Evolutionary conservation across 176 grass and related monocot species (phyloP).

Genomic region (Hyparrhenia diplandra): DNA sequence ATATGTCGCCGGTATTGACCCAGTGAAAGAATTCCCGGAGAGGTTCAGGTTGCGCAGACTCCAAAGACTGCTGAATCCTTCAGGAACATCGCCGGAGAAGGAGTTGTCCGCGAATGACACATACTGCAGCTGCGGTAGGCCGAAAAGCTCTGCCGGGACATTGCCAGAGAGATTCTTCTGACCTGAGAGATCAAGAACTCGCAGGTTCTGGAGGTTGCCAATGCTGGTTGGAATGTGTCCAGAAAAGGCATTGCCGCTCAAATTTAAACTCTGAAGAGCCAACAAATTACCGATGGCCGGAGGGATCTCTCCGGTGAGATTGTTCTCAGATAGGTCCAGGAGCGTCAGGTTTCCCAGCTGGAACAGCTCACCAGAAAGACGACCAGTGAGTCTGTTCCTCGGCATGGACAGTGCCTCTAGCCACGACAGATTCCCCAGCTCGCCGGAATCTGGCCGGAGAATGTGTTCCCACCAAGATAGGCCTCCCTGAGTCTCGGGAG

Average conservation of each 20-base stretch:
- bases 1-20: constrained; percentile 68
- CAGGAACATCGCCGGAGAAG: constrained; percentile 72
- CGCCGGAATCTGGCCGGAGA: constrained; percentile 54
- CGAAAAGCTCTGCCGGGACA: constrained; percentile 78
- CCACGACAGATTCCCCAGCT: constrained; percentile 57
- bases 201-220: constrained; percentile 66
- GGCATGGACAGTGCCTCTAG: constrained; percentile 63
- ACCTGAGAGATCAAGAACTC: constrained; percentile 60
- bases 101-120: constrained; percentile 75
- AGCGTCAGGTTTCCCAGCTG: constrained; percentile 59
- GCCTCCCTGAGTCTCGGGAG: constrained; percentile 59
- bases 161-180: constrained; percentile 82
- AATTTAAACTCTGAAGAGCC: constrained; percentile 62
- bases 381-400: constrained; percentile 51
- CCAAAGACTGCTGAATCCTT: constrained; percentile 99
- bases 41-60: constrained; percentile 78
- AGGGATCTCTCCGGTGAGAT: constrained; percentile 57
- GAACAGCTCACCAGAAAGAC: constrained; percentile 46
- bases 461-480: constrained; percentile 67
- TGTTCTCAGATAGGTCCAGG: constrained; percentile 68
- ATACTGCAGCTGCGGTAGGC: constrained; percentile 71
- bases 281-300: constrained; percentile 47
- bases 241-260: constrained; percentile 77
- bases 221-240: constrained; percentile 62
- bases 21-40: constrained; percentile 76